Percentiles rank a stretch among this genome's conserved stretches.
Evolutionary conservation across 73 alveolate genomes (phyloP).

Genomic region (Paramecium tetraurelia): DNA sequence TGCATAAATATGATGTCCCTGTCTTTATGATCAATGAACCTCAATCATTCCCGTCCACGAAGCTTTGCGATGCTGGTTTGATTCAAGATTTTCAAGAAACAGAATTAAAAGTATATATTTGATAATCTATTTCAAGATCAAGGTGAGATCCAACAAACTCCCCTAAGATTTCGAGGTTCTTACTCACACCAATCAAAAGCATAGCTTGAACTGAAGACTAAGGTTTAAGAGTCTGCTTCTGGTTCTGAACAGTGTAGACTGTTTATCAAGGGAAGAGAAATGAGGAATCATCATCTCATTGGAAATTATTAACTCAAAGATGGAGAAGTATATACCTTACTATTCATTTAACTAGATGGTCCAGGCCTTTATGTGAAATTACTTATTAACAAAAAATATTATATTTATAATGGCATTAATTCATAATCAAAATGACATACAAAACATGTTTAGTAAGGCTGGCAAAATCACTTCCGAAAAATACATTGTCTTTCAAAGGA

Average conservation of each 20-base stretch:
- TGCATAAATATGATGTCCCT: slow-evolving; percentile 41
- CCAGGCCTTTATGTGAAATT: slow-evolving; percentile 49
- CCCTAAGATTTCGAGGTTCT: neutral
- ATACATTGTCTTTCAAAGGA: slow-evolving; percentile 53
- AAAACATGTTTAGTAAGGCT: slow-evolving; percentile 59
- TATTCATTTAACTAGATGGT: neutral
- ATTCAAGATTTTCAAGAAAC: slow-evolving; percentile 9
- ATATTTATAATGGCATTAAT: neutral
- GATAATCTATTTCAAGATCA: neutral
- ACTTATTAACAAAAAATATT: neutral
- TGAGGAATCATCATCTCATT: slow-evolving; percentile 15
- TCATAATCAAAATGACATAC: slow-evolving; percentile 31
- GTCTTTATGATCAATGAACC: slow-evolving; percentile 46
- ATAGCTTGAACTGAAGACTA: neutral
- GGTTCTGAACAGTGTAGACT: neutral
- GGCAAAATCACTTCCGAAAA: slow-evolving; percentile 63
- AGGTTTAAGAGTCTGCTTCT: neutral
- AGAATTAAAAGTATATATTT: neutral
- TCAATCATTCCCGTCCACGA: neutral
- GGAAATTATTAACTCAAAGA: slow-evolving; percentile 28
- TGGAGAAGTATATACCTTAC: neutral
- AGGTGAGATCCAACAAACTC: neutral
- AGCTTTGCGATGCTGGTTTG: neutral
- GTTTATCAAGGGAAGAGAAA: slow-evolving; percentile 18
- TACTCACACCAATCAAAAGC: neutral